Percentiles rank a stretch among this genome's conserved stretches.
These are phyloP conservation scores for Aspergillus sp. DNA, from an alignment of 2,329 filamentous ascomycete species.

Conservation along the genomic window DNA sequence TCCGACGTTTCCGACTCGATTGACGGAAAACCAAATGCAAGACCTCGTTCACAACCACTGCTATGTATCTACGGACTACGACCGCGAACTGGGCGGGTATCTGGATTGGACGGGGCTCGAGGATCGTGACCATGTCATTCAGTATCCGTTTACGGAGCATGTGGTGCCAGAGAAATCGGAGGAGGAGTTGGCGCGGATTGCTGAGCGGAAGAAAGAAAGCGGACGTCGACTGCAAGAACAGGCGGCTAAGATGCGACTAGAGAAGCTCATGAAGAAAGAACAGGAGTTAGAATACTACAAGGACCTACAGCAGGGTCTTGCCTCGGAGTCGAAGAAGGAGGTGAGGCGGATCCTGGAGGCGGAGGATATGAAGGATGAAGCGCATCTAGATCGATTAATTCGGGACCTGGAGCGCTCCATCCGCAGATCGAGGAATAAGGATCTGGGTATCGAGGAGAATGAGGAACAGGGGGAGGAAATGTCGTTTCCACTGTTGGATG, in stretches of 20 bases:
- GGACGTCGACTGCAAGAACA: constrained; percentile 87
- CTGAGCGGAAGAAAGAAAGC: constrained; percentile 91
- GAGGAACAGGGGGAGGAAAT: constrained; percentile 67
- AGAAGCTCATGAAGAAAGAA: constrained; percentile 92
- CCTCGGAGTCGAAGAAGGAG: constrained; percentile 81
- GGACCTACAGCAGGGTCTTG: constrained; percentile 64
- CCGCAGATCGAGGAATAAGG: constrained; percentile 82
- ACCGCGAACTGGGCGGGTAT: constrained; percentile 64
- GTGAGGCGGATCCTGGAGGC: constrained; percentile 74
- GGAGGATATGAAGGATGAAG: constrained; percentile 87
- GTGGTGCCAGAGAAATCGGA: constrained; percentile 84
- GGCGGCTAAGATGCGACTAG: constrained; percentile 91
- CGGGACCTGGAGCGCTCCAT: constrained; percentile 87
- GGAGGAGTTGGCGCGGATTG: constrained; percentile 81
- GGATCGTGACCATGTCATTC: constrained; percentile 77
- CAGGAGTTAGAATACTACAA: constrained; percentile 92
- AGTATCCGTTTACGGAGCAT: constrained; percentile 90
- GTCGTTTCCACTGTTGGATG: constrained; percentile 78
- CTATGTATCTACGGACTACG: constrained; percentile 79
- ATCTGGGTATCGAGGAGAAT: constrained; percentile 78
- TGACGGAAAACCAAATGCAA: constrained; percentile 80
- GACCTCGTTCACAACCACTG: constrained; percentile 81
- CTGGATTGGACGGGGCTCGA: constrained; percentile 90
- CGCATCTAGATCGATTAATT: constrained; percentile 71
- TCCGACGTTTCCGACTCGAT: constrained; percentile 74